These are phyloP conservation scores for Anacardium occidentale DNA, from an alignment of 345 rosid species.

Conservation along the genomic window DNA sequence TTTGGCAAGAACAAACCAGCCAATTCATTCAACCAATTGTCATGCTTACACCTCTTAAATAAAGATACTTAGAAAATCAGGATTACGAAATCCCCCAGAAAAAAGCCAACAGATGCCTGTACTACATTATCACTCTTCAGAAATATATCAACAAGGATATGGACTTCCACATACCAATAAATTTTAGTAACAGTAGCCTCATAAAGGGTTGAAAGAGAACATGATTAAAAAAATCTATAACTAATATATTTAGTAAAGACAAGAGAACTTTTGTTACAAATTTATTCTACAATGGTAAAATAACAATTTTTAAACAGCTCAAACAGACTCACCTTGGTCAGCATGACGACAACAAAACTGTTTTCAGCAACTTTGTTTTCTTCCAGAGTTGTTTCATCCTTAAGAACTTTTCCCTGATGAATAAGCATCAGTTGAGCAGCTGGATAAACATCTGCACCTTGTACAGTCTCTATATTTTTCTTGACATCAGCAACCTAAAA, in stretches of 20 bases:
- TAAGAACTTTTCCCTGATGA: conserved; percentile 57
- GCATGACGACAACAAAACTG: conserved; percentile 55
- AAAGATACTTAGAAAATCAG: neutral
- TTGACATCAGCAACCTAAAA: conserved; percentile 47
- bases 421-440: conserved; percentile 53
- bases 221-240: neutral
- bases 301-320: neutral
- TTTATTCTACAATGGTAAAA: neutral
- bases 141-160: neutral
- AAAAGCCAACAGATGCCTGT: neutral
- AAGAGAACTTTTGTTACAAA: neutral
- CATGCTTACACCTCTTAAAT: neutral
- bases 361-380: conserved; percentile 56
- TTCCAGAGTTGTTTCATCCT: conserved; percentile 46
- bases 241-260: neutral
- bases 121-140: neutral
- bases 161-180: neutral
- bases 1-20: conserved; percentile 15
- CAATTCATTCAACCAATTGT: neutral
- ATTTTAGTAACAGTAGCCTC: neutral
- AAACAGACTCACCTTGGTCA: conserved; percentile 35
- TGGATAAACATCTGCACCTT: conserved; percentile 45
- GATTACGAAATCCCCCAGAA: neutral
- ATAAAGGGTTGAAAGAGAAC: neutral
- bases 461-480: conserved; percentile 43